phyloP scores from a whole-genome alignment of 179 eudicot species.

The Carnegiea gigantea region DNA sequence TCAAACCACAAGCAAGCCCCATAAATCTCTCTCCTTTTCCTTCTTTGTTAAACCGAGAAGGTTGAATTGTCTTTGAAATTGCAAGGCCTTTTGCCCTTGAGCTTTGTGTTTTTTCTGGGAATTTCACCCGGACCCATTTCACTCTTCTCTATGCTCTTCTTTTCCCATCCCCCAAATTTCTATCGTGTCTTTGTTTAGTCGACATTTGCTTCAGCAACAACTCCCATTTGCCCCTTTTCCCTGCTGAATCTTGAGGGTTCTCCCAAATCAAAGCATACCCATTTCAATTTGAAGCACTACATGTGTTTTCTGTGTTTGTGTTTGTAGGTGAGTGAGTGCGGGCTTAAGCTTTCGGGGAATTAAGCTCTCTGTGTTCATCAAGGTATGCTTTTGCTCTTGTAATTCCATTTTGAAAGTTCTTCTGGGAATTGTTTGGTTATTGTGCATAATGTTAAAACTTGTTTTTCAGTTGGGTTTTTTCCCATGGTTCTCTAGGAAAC shows the following conservation, averaged over 20 bases:
- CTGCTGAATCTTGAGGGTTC: conserved; percentile 18
- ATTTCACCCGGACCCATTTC: conserved; percentile 23
- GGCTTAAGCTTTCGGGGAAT: not conserved
- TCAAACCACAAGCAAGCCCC: not conserved
- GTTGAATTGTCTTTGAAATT: not conserved
- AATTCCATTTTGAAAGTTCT: not conserved
- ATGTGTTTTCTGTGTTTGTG: not conserved
- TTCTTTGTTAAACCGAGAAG: not conserved
- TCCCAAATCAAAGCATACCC: conserved; percentile 32
- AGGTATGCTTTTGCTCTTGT: conserved; percentile 25
- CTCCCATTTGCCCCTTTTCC: conserved; percentile 10
- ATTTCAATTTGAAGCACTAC: conserved; percentile 16
- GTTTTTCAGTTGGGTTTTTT: not conserved
- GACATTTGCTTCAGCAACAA: conserved; percentile 10
- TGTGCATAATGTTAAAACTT: not conserved
- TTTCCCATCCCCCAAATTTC: not conserved
- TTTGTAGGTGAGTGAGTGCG: not conserved
- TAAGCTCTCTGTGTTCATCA: conserved; percentile 11
- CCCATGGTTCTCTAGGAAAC: too few relatives aligned
- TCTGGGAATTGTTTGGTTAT: conserved; percentile 14
- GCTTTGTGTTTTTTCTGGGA: not conserved
- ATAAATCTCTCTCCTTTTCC: not conserved
- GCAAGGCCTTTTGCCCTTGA: not conserved
- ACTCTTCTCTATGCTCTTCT: conserved; percentile 1
- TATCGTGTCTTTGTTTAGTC: not conserved